Conservation (phyloP, 2,329 filamentous ascomycete species). For the Aspergillus transmontanensis region DNA sequence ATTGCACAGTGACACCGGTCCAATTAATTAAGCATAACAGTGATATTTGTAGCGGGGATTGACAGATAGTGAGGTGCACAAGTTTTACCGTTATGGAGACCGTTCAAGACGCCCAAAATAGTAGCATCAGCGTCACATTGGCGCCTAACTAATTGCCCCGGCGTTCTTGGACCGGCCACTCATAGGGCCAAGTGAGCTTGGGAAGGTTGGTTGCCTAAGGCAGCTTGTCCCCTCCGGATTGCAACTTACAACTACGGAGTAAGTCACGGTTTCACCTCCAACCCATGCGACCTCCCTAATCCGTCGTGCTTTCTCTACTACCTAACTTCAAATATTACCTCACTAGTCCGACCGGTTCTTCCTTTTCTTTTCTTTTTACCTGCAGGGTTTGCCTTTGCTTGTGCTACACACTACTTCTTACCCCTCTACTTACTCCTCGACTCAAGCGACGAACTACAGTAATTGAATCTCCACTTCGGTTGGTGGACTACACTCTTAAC, state of each 20-base stretch:
- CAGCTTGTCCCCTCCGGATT: neutral
- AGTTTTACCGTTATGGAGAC: neutral
- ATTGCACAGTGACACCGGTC: neutral
- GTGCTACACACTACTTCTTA: neutral
- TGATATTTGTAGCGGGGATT: neutral
- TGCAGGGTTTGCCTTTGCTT: neutral
- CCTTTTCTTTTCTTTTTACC: conserved; percentile 3
- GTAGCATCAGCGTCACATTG: conserved; percentile 1
- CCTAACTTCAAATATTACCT: neutral
- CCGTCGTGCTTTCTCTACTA: conserved; percentile 8
- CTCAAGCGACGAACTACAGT: neutral
- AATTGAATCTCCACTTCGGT: conserved; percentile 5
- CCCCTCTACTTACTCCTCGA: neutral
- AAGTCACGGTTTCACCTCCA: conserved; percentile 3
- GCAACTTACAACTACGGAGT: neutral
- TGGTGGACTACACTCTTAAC: neutral
- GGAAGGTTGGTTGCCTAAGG: neutral
- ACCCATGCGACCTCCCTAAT: conserved; percentile 7
- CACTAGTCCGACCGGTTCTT: neutral
- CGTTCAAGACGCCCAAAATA: neutral
- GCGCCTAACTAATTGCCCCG: neutral
- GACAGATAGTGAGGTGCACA: neutral
- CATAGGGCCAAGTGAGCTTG: neutral
- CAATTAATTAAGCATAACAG: neutral
- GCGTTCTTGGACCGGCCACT: conserved; percentile 1